phyloP scores from a whole-genome alignment of 1,284 basidiomycete genomes.

The Sutorius eximius region DNA sequence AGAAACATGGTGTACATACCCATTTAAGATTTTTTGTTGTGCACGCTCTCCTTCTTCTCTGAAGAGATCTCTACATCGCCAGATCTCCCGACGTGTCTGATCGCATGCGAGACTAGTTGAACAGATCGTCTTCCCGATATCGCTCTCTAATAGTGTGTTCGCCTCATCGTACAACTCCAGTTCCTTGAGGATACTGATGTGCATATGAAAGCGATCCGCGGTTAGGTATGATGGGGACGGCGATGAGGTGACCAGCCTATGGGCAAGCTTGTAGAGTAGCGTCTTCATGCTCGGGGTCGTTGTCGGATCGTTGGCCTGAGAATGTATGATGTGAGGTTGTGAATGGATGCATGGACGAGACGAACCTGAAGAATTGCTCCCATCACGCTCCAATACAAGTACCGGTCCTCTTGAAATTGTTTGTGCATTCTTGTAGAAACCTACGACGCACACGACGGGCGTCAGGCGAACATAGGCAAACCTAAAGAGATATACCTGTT shows the following conservation, averaged over 20 bases:
- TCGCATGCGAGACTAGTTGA: conserved; percentile 73
- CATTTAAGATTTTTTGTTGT: conserved; percentile 53
- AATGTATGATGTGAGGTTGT: conserved; percentile 14
- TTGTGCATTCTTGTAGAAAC: conserved; percentile 77
- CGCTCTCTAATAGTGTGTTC: conserved; percentile 64
- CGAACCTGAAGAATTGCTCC: conserved; percentile 75
- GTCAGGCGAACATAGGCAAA: conserved; percentile 1
- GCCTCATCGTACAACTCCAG: conserved; percentile 70
- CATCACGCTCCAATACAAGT: conserved; percentile 82
- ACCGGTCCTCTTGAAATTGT: conserved; percentile 74
- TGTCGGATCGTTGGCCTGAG: conserved; percentile 60
- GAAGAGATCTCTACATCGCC: conserved; percentile 51
- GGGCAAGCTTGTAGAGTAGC: conserved; percentile 70
- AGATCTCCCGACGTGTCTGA: conserved; percentile 70
- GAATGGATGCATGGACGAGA: conserved; percentile 1
- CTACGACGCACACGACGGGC: conserved; percentile 35
- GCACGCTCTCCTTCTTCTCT: conserved; percentile 62
- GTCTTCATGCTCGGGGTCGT: conserved; percentile 62
- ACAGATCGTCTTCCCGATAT: conserved; percentile 65
- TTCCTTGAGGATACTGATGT: conserved; percentile 69
- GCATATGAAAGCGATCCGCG: conserved; percentile 76
- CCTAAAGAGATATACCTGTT: conserved; percentile 50
- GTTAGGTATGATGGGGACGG: conserved; percentile 60
- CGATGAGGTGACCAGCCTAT: conserved; percentile 61
- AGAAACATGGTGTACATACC: conserved; percentile 37